Evolutionary conservation across 2,329 filamentous ascomycete genomes (phyloP).

Genomic region (Verticillium dahliae): DNA sequence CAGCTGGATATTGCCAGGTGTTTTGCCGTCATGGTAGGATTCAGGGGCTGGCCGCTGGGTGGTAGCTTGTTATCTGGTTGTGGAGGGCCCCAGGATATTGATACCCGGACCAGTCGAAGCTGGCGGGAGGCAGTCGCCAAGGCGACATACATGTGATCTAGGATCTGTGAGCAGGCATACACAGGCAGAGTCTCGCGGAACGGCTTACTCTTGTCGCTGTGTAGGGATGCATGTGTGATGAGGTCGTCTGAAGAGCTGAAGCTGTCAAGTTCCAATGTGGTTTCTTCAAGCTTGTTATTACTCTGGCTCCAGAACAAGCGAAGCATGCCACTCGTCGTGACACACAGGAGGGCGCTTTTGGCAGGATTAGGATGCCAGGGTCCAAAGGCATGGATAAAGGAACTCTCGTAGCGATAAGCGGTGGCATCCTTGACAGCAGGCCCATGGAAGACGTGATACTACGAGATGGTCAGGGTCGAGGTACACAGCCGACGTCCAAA

Average conservation of each 20-base stretch:
- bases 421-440: slow-evolving; percentile 52
- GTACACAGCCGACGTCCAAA: neutral
- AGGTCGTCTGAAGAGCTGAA: slow-evolving; percentile 65
- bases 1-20: slow-evolving; percentile 53
- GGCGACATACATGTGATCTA: slow-evolving; percentile 25
- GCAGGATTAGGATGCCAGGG: slow-evolving; percentile 66
- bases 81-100: slow-evolving; percentile 65
- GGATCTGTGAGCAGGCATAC: slow-evolving; percentile 1
- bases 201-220: slow-evolving; percentile 63
- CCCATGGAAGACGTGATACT: slow-evolving; percentile 43
- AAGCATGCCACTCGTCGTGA: slow-evolving; percentile 68
- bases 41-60: slow-evolving; percentile 38
- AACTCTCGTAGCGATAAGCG: slow-evolving; percentile 64
- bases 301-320: slow-evolving; percentile 73
- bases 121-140: slow-evolving; percentile 65
- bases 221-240: slow-evolving; percentile 73
- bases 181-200: neutral
- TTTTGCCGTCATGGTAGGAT: slow-evolving; percentile 46
- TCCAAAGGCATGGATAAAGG: slow-evolving; percentile 58
- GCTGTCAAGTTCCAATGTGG: slow-evolving; percentile 66
- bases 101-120: slow-evolving; percentile 66
- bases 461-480: neutral
- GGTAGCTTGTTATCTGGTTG: slow-evolving; percentile 49
- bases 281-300: slow-evolving; percentile 65
- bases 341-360: slow-evolving; percentile 69